Base-by-base conservation (phyloP, 768 basidiomycete genomes). In the Cantharellus anzutake region DNA sequence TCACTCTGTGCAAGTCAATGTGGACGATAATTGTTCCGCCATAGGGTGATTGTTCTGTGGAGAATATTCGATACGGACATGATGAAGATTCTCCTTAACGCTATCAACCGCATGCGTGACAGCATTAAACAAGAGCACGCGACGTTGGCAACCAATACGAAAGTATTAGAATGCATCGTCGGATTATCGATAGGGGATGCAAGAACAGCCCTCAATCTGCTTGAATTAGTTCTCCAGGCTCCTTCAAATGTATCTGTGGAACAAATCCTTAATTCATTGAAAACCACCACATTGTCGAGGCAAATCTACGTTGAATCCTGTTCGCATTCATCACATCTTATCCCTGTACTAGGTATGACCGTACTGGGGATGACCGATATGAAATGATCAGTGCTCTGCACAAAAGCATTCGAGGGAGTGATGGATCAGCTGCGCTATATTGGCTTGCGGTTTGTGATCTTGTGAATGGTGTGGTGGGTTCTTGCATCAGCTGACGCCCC, bases 331-430 rank as follows among this genome's bases (percentile, higher is more conserved):
- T 38, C 14, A 2, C 38, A 5, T 57, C 56, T 39, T 57, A 16
- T 42, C 5, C 40, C 41, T 37, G 29, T 57, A 14, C 35, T 41
- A 62, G 62, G 11, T 87, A 85, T 66, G 85, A 90, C 68, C 78
- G 87, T 41, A 77, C 77, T 4, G 86, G 86, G 2, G 89, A 90
- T 63, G 75, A 75, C 61, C 78, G 74, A 60, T 89, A 87, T 66
- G 86, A 89, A 68, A 81, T 85, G 80, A 88, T 87, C 64, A 84
- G 81, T 40, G 87, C 84, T 2, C 71, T 91, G 64, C 88, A 92
- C 71, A 92, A 92, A 69, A 80, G 80, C 60, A 77, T 91, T 41
- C 77, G 89, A 41, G 89, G 86, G 4, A 79, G 80, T 59, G 80
- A 89, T 63, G 80, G 80, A 3, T 75, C 75, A 65, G 89, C 86